A percentile compares a stretch with the other conserved stretches of the same genome.
phyloP scores from a whole-genome alignment of 2,329 filamentous ascomycete species.

The Chaetomiaceae sp. region DNA sequence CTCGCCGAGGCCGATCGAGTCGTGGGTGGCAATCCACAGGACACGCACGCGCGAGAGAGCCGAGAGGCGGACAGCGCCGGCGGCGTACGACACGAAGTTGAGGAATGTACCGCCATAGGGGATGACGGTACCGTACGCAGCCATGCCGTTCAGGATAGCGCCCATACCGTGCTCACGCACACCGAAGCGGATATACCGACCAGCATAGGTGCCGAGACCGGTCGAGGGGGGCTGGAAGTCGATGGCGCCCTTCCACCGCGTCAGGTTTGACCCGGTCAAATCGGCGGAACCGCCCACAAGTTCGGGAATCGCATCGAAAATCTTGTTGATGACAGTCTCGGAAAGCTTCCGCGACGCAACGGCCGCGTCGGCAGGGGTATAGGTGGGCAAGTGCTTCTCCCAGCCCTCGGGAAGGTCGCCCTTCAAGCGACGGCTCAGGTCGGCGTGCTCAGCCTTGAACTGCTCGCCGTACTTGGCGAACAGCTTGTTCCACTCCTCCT shows the following conservation, averaged over 20 bases:
- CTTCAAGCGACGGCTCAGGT: constrained; percentile 74
- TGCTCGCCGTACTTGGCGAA: constrained; percentile 79
- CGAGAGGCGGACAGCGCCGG: constrained; percentile 90
- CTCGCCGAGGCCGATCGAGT: constrained; percentile 98
- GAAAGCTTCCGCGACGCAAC: constrained; percentile 94
- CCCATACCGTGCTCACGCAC: constrained; percentile 91
- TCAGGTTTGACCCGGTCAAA: constrained; percentile 98
- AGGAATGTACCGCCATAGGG: constrained; percentile 96
- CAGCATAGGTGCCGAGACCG: constrained; percentile 82
- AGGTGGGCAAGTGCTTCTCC: constrained; percentile 89
- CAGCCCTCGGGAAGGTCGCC: constrained; percentile 90
- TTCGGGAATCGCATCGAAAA: constrained; percentile 79
- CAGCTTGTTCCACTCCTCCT: constrained; percentile 93
- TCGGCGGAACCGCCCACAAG: constrained; percentile 95
- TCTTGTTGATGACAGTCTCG: constrained; percentile 85
- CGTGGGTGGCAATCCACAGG: constrained; percentile 96
- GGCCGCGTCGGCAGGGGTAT: constrained; percentile 79
- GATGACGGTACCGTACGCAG: constrained; percentile 91
- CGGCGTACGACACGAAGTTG: constrained; percentile 98
- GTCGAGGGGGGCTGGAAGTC: constrained; percentile 93
- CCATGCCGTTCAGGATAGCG: constrained; percentile 89
- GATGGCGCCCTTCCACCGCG: constrained; percentile 91
- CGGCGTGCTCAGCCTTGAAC: constrained; percentile 72
- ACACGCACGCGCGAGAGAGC: constrained; percentile 84
- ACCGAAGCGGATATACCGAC: constrained; percentile 90